Base-by-base conservation (phyloP, 306 rosid genomes). In the Cyclanthera cordifolia region DNA sequence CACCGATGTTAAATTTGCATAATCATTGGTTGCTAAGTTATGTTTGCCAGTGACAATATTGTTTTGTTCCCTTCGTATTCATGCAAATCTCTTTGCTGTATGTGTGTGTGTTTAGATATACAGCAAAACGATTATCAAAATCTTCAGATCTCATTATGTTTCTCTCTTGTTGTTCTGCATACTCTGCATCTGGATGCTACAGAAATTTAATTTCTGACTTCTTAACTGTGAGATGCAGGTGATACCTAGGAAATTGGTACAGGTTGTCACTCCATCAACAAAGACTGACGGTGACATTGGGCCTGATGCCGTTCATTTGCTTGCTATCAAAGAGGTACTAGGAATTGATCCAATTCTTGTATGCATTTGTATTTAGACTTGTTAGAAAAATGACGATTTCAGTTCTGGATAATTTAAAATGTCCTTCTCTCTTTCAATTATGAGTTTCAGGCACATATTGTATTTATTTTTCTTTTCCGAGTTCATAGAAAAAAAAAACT, bases 221-320 rank as follows among this genome's bases (percentile, higher is more conserved):
- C 59, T 68, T 57, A 60, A 71, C 41, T 7, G 32, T 61, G 56
- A 47, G 7, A 76, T 75, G 71, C 85, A 93, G 95, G 88, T 89
- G 72, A 77, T 93, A 70, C 72, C 46, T 41, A 84, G 95, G 78
- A 87, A 87, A 75, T 67, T 93, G 75, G 82, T 86, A 78, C 94
- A 93, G 77, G 94, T 93, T 13, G 83, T 85, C 78, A 86, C 99
- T 57, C 96, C 95, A 56, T 86, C 98, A 77, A 93, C 99, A 17
- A 55, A 76, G 63, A 86, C 75, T 69, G 90, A 93, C 54, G 86
- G 80, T 69, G 83, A 81, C 72, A 80, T 86, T 77, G 96, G 96
- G 39, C 95, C 96, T 70, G 95, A 90, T 71, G 89, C 96, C 69
- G 82, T 75, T 79, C 94, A 84, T 81, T 89, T 93, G 59, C 95